phyloP scores from a whole-genome alignment of 345 rosid species.

The Syzygium aqueum region DNA sequence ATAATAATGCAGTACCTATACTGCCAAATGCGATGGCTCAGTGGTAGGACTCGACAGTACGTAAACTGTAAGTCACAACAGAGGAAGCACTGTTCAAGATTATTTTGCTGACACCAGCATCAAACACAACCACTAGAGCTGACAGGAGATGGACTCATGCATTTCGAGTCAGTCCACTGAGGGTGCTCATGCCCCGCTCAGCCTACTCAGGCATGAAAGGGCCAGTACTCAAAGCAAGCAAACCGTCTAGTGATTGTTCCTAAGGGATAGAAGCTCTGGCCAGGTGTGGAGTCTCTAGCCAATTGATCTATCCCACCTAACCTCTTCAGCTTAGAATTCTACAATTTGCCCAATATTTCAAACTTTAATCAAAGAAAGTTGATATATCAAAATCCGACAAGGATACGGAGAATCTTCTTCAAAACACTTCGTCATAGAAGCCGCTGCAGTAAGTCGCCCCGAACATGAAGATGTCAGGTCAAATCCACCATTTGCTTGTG shows the following conservation, averaged over 20 bases:
- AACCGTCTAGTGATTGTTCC: neutral
- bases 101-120: neutral
- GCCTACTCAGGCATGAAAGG: neutral
- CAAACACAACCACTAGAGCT: neutral
- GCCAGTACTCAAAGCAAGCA: neutral
- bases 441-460: neutral
- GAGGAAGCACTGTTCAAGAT: neutral
- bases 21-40: neutral
- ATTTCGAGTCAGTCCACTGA: neutral
- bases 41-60: neutral
- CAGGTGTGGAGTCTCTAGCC: neutral
- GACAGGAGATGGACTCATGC: neutral
- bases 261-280: neutral
- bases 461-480: conserved; percentile 10
- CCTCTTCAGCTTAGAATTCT: neutral
- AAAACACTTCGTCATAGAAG: conserved; percentile 28
- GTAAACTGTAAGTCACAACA: neutral
- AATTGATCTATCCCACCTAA: neutral
- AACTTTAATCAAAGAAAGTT: neutral
- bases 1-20: neutral
- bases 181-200: neutral
- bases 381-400: neutral
- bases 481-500: neutral
- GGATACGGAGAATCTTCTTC: conserved; percentile 83
- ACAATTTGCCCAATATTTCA: neutral